phyloP scores from a whole-genome alignment of 2,329 filamentous ascomycete species.

The Alternaria longipes region DNA sequence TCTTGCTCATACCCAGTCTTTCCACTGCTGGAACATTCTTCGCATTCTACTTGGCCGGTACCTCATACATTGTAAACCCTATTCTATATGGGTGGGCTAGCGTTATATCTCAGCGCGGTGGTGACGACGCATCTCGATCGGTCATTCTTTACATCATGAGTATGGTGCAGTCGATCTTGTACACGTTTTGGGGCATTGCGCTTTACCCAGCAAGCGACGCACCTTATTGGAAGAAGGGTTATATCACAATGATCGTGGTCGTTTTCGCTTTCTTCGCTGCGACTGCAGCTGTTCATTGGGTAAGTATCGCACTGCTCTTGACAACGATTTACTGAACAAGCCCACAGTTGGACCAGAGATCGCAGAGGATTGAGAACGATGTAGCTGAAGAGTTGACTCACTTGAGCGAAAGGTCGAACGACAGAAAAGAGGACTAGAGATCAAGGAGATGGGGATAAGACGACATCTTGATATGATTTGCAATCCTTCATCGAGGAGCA shows the following conservation, averaged over 20 bases:
- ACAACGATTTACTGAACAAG: neutral
- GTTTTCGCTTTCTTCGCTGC: constrained; percentile 38
- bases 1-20: constrained; percentile 47
- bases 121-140: constrained; percentile 55
- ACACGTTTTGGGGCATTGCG: constrained; percentile 58
- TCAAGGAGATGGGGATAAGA: neutral
- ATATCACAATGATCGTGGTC: constrained; percentile 49
- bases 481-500: neutral
- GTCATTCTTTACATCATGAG: constrained; percentile 56
- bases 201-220: constrained; percentile 56
- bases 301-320: constrained; percentile 9
- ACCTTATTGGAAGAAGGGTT: constrained; percentile 55
- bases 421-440: neutral
- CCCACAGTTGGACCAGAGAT: constrained; percentile 8
- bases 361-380: neutral
- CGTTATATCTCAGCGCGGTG: constrained; percentile 48
- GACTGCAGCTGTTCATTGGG: constrained; percentile 35
- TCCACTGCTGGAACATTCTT: constrained; percentile 48
- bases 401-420: neutral
- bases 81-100: constrained; percentile 54
- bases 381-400: neutral
- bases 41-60: constrained; percentile 52
- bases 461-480: neutral
- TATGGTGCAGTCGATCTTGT: constrained; percentile 52
- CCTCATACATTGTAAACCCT: constrained; percentile 54